A percentile compares a stretch with the other conserved stretches of the same genome.
phyloP scores from a whole-genome alignment of 2,329 filamentous ascomycete species.

The Coleophoma cylindrospora region DNA sequence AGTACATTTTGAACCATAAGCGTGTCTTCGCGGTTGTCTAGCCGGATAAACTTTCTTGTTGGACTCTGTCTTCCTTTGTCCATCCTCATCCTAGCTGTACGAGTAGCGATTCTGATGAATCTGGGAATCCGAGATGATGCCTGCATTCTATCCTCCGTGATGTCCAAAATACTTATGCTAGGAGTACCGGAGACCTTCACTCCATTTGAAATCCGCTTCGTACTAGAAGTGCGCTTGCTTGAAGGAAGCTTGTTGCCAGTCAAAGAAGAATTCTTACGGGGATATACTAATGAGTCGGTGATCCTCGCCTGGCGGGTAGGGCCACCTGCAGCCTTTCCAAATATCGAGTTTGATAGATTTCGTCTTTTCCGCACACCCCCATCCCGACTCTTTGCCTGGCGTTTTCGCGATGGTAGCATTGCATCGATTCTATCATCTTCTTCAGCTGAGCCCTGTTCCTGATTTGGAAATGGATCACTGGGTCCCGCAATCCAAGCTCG shows the following conservation, averaged over 20 bases:
- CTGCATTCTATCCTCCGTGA: conserved; percentile 31
- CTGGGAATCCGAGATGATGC: conserved; percentile 33
- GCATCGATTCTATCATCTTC: conserved; percentile 27
- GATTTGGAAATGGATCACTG: too few species aligned
- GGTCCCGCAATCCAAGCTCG: too few species aligned
- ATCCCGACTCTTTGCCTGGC: conserved; percentile 7
- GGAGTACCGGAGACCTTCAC: conserved; percentile 30
- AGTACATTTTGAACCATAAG: conserved; percentile 50
- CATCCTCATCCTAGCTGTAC: conserved; percentile 42
- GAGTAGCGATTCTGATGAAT: conserved; percentile 58
- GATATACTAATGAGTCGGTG: conserved; percentile 17
- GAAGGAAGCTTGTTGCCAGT: background rate
- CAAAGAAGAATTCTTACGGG: background rate
- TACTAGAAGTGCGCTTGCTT: background rate
- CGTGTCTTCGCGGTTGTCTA: conserved; percentile 58
- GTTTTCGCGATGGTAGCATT: conserved; percentile 25
- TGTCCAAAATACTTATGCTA: conserved; percentile 55
- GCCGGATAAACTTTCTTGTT: conserved; percentile 48
- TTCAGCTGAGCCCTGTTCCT: conserved; percentile 16
- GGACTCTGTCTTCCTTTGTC: conserved; percentile 51
- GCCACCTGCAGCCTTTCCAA: background rate
- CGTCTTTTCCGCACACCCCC: conserved; percentile 10
- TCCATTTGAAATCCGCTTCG: background rate
- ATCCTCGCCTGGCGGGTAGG: conserved; percentile 19
- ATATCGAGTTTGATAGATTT: conserved; percentile 6